Evolutionary conservation across 805 yeast genomes (phyloP).

Genomic region (Candida endomychidarum): DNA sequence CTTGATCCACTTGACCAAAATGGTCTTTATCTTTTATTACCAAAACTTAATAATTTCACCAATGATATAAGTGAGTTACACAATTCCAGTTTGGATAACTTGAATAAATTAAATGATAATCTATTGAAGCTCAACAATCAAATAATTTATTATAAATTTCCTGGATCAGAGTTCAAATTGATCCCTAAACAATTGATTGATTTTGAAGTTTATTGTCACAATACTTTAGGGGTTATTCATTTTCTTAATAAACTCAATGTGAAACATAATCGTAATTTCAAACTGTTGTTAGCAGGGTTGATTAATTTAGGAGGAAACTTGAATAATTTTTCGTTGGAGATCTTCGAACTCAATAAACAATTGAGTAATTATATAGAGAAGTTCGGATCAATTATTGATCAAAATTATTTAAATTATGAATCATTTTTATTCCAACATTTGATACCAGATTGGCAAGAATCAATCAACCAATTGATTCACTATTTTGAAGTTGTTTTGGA

Average conservation of each 20-base stretch:
- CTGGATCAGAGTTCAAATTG: slow-evolving; percentile 16
- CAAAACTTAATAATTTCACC: slow-evolving; percentile 38
- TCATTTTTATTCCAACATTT: slow-evolving; percentile 38
- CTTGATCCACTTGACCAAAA: slow-evolving; percentile 51
- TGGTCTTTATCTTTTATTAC: slow-evolving; percentile 51
- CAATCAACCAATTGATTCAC: slow-evolving; percentile 47
- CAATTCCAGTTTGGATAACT: slow-evolving; percentile 26
- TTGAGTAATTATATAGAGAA: slow-evolving; percentile 42
- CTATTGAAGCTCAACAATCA: slow-evolving; percentile 34
- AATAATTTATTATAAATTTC: slow-evolving; percentile 18
- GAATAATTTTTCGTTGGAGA: slow-evolving; percentile 53
- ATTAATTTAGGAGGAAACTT: slow-evolving; percentile 58
- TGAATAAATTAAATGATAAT: slow-evolving; percentile 36
- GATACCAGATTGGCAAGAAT: slow-evolving; percentile 49
- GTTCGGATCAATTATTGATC: slow-evolving; percentile 54
- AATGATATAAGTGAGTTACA: slow-evolving; percentile 18
- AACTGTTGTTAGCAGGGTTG: slow-evolving; percentile 36
- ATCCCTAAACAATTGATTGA: slow-evolving; percentile 33
- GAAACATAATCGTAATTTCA: slow-evolving; percentile 40
- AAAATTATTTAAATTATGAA: slow-evolving; percentile 50
- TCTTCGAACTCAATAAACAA: slow-evolving; percentile 24
- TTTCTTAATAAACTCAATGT: slow-evolving; percentile 39
- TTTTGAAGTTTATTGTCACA: slow-evolving; percentile 35
- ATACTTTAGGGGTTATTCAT: slow-evolving; percentile 29
- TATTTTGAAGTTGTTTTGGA: slow-evolving; percentile 45